Evolutionary conservation across 192 early-diverging fungal species (phyloP).

Genomic region (Dissophora globulifera): DNA sequence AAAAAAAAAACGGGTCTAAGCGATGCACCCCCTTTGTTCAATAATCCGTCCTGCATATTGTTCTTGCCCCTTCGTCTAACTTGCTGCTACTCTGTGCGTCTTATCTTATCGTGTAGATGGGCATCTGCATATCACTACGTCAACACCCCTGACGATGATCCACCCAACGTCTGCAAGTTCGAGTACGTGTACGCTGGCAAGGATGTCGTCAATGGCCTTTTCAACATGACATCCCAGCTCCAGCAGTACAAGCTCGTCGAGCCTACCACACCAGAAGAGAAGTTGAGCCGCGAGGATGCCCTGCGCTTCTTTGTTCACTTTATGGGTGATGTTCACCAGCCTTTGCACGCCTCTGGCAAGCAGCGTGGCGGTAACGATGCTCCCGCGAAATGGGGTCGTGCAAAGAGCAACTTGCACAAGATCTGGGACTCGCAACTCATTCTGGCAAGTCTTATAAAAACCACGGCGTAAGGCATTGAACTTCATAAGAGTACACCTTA

Average conservation of each 20-base stretch:
- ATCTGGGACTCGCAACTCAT: conserved; percentile 56
- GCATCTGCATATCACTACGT: conserved; percentile 40
- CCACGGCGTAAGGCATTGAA: not conserved
- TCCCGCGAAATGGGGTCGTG: conserved; percentile 39
- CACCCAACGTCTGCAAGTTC: conserved; percentile 34
- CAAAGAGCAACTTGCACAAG: conserved; percentile 41
- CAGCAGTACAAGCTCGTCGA: conserved; percentile 17
- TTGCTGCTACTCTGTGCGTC: not conserved
- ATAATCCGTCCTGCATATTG: not conserved
- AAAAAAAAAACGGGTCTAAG: too few relatives aligned
- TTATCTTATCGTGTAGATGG: conserved; percentile 48
- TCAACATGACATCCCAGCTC: conserved; percentile 48
- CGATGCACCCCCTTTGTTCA: too few relatives aligned
- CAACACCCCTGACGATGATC: conserved; percentile 41
- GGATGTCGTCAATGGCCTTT: conserved; percentile 49
- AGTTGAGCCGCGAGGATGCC: conserved; percentile 43
- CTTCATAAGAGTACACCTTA: not conserved
- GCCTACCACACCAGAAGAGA: conserved; percentile 27
- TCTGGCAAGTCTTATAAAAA: conserved; percentile 19
- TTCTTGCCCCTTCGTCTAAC: not conserved
- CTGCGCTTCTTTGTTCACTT: conserved; percentile 61
- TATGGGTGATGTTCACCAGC: conserved; percentile 61
- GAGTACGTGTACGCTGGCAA: conserved; percentile 29
- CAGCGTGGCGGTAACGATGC: conserved; percentile 41
- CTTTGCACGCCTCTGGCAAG: conserved; percentile 53